Conservation (phyloP, 2,329 filamentous ascomycete species). For the Polychaeton citri region DNA sequence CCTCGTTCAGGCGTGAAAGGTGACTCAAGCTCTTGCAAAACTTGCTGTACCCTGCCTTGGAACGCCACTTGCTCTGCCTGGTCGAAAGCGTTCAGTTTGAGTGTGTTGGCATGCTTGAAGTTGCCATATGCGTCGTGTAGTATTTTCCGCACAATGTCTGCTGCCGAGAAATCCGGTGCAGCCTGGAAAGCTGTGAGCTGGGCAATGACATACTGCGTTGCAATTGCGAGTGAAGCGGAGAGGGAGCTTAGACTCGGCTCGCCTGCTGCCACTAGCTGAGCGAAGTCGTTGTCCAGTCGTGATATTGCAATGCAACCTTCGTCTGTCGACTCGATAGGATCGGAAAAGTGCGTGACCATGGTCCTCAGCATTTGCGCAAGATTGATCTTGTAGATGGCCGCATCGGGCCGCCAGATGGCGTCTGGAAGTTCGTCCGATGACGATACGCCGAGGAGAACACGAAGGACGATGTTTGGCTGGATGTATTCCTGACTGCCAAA, state of each 20-base stretch:
- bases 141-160: constrained; percentile 8
- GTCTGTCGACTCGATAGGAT: constrained; percentile 11
- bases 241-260: constrained; percentile 10
- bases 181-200: constrained; percentile 8
- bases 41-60: constrained; percentile 4
- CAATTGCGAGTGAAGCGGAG: constrained; percentile 11
- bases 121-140: constrained; percentile 14
- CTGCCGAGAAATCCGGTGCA: constrained; percentile 10
- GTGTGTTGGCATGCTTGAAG: constrained; percentile 6
- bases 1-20: constrained; percentile 3
- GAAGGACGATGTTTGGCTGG: constrained; percentile 24
- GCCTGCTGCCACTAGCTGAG: background rate
- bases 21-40: constrained; percentile 6
- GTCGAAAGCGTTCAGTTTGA: constrained; percentile 3
- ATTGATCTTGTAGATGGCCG: constrained; percentile 32
- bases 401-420: constrained; percentile 25
- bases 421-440: constrained; percentile 9
- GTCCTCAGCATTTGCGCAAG: constrained; percentile 27
- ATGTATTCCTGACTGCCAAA: constrained; percentile 30
- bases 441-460: constrained; percentile 24
- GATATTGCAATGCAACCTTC: constrained; percentile 15
- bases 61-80: constrained; percentile 1
- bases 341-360: constrained; percentile 19
- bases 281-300: constrained; percentile 19
- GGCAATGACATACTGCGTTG: constrained; percentile 15